Base-by-base conservation (phyloP, 257 asterid genomes). In the Rubia yunnanensis region DNA sequence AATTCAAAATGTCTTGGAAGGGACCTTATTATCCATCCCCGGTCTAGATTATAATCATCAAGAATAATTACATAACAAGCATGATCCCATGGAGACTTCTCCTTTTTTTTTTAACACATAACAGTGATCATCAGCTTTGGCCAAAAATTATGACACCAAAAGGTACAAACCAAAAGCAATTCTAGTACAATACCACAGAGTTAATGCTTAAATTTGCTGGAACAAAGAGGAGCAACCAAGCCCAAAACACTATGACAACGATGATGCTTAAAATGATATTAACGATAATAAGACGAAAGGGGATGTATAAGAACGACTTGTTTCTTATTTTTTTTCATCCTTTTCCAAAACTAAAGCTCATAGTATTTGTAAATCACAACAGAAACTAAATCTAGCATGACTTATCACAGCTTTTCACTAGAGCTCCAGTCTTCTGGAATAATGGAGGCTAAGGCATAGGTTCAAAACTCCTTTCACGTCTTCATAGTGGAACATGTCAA, bases 361-460 rank as follows among this genome's bases (percentile, higher is more conserved):
- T 11, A 54, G 22, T 60, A 22, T 68, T 17, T 34, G 27, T 49
- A 70, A 62, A 44, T 60, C 26, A 38, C 46, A 39, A 44, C 27
- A 63, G 39, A 32, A 56, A 68, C 30, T 34, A 36, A 62, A 60
- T 64, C 62, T 49, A 58, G 70, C 63, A 49, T 54, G 70, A 72
- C 72, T 60, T 36, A 72, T 66, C 70, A 63, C 76, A 72, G 76
- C 69, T 60, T 70, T 44, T 62, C 28, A 49, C 64, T 66, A 48
- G 60, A 48, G 63, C 76, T 72, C 72, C 49, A 67, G 67, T 58
- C 72, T 66, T 57, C 72, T 32, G 72, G 64, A 72, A 66, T 55
- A 36, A 24, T 63, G 36, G n/a, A 27, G 58, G 14, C 39, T 7
- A 5, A 31, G n/a, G 59, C 64, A 5, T 10, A 5, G 48, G 59